phyloP scores from a whole-genome alignment of 192 early-diverging fungal species.

The Podila epicladia region DNA sequence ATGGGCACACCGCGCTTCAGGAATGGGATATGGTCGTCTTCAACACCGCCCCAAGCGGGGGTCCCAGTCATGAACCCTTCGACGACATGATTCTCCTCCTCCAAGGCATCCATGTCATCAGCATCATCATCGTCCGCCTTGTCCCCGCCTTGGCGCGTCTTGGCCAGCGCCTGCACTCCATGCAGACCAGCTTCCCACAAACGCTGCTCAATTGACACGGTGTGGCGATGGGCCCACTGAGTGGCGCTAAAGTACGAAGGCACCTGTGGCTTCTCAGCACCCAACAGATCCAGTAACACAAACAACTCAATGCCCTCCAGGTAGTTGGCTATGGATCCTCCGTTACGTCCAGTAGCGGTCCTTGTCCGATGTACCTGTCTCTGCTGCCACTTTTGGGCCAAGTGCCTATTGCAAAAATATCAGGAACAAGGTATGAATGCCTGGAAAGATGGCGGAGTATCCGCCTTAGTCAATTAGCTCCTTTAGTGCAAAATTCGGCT shows the following conservation, averaged over 20 bases:
- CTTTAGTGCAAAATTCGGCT: neutral
- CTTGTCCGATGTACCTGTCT: conserved; percentile 27
- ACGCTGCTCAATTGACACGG: conserved; percentile 76
- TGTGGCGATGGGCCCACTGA: conserved; percentile 70
- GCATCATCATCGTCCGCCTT: neutral
- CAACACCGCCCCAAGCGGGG: conserved; percentile 53
- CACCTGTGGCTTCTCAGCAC: conserved; percentile 62
- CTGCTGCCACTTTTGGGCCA: conserved; percentile 84
- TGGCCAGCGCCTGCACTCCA: conserved; percentile 23
- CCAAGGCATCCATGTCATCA: conserved; percentile 11
- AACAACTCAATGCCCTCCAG: conserved; percentile 86
- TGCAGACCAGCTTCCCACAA: conserved; percentile 54
- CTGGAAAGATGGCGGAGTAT: neutral
- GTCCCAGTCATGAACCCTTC: conserved; percentile 39
- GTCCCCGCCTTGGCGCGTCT: conserved; percentile 4
- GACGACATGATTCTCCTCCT: neutral
- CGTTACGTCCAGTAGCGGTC: conserved; percentile 28
- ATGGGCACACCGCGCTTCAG: conserved; percentile 79
- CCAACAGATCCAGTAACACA: conserved; percentile 90
- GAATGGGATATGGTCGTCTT: conserved; percentile 95
- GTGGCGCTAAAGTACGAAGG: conserved; percentile 73
- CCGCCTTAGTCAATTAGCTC: neutral
- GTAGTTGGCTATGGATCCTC: conserved; percentile 37
- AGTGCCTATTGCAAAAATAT: conserved; percentile 59
- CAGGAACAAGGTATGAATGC: neutral